A percentile compares a stretch with the other conserved stretches of the same genome.
Evolutionary conservation across 2,329 filamentous ascomycete genomes (phyloP).

Genomic region (Aspergillus thermomutatus): DNA sequence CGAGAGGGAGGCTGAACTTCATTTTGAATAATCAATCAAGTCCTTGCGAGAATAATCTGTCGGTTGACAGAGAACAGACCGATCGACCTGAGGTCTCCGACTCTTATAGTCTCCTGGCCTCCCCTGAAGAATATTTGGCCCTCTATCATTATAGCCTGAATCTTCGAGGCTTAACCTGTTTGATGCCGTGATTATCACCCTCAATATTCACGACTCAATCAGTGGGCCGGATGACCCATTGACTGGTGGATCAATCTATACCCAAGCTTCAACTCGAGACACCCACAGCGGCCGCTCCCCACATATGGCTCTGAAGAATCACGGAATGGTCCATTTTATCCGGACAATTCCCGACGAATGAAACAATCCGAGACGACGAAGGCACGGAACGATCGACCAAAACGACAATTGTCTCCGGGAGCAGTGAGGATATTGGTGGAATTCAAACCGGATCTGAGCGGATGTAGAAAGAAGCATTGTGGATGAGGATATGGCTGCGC

Average conservation of each 20-base stretch:
- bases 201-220: background rate
- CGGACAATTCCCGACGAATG: background rate
- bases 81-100: background rate
- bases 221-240: background rate
- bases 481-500: background rate
- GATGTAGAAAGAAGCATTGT: background rate
- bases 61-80: background rate
- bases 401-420: background rate
- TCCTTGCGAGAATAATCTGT: background rate
- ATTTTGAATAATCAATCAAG: constrained; percentile 15
- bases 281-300: background rate
- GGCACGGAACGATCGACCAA: background rate
- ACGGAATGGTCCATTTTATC: background rate
- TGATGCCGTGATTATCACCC: background rate
- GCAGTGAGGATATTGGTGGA: constrained; percentile 1
- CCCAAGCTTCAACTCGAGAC: constrained; percentile 6
- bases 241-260: constrained; percentile 7
- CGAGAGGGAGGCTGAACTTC: constrained; percentile 25
- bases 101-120: background rate
- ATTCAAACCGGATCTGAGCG: background rate
- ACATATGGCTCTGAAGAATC: background rate
- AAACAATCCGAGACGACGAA: background rate
- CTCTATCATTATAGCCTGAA: background rate
- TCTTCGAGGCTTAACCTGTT: background rate
- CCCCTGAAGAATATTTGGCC: background rate